Evolutionary conservation across 1,284 basidiomycete genomes (phyloP), one percentile per base, ranked within the genome.

Genomic region (Trichosporon ovoides): DNA sequence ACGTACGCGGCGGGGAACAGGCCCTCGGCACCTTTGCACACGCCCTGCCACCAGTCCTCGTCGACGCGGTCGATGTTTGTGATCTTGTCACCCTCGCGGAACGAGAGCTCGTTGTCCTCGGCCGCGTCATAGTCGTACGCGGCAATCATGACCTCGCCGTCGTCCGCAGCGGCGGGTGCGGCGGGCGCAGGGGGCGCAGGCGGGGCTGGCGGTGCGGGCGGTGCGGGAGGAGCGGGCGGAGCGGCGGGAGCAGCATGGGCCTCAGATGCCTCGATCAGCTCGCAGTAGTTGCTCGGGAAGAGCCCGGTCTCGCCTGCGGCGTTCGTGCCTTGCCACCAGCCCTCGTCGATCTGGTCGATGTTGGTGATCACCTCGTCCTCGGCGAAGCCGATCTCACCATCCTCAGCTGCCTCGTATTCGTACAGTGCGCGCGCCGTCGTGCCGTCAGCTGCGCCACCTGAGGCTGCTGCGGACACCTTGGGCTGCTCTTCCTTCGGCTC

Each of bases 11-110:
- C 63, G 46, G 91, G 91, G 85, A 96, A 93, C 63, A 92, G 79
- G 13, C 91, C 91, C 55, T 81, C 74, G 46, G 82, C 78, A 2
- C 89, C 90, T 56, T 83, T 77, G 62, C 83, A 82, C 64, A 77
- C 83, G 2, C 91, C 92, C 66, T 86, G 82, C 91, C 91, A 95
- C 91, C 92, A 95, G 65, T 92, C 90, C 18, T 91, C 88, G 53
- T 74, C 58, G 80, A 74, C 68, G 52, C 71, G 68, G 22, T 73
- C 72, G 40, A 76, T 70, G 54, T 87, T 80, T 11, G 80, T 81
- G 70, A 95, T 88, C 52, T 78, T 76, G 36, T 92, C 90, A 19
- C 89, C 90, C 72, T 91, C 90, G 28, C 76, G 79, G 81, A 96
- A 92, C 1, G 86, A 83, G 20, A 95, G 77, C 72, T 96, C 92